phyloP scores from a whole-genome alignment of 768 basidiomycete genomes.

The Lentinus tigrinus region DNA sequence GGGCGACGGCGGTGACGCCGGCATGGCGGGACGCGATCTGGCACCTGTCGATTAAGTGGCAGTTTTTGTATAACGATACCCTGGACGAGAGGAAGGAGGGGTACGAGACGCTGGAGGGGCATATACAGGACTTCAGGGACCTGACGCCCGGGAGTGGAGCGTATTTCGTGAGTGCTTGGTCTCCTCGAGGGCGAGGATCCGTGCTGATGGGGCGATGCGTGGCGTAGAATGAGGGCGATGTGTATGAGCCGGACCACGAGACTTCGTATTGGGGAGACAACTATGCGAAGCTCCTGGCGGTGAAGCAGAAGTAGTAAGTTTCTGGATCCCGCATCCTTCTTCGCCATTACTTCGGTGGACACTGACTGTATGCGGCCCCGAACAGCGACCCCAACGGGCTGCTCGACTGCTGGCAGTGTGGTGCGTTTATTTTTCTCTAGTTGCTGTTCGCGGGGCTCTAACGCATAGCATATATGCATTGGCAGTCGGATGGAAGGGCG shows the following conservation, averaged over 20 bases:
- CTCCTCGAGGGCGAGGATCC: background rate
- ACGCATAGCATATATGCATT: background rate
- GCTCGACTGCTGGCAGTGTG: conserved; percentile 36
- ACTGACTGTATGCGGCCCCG: background rate
- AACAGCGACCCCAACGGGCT: conserved; percentile 29
- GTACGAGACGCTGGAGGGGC: background rate
- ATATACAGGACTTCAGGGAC: conserved; percentile 22
- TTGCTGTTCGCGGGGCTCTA: background rate
- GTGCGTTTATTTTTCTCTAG: conserved; percentile 18
- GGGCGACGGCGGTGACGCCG: conserved; percentile 28
- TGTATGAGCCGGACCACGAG: conserved; percentile 33
- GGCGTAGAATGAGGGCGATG: conserved; percentile 34
- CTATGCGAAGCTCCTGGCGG: conserved; percentile 27
- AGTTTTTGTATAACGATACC: conserved; percentile 22
- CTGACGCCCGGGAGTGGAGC: conserved; percentile 30
- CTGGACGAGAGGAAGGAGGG: conserved; percentile 1
- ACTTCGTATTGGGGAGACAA: conserved; percentile 36
- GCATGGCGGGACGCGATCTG: conserved; percentile 29
- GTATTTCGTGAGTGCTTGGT: conserved; percentile 28
- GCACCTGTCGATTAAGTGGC: conserved; percentile 19
- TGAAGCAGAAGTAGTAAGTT: conserved; percentile 38
- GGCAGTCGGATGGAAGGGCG: conserved; percentile 32
- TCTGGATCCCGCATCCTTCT: too few species aligned
- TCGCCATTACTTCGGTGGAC: too few species aligned
- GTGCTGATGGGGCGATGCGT: background rate